A percentile compares a stretch with the other conserved stretches of the same genome.
Conservation (phyloP, 1,284 basidiomycete genomes). For the Ustilago shanxiensis region DNA sequence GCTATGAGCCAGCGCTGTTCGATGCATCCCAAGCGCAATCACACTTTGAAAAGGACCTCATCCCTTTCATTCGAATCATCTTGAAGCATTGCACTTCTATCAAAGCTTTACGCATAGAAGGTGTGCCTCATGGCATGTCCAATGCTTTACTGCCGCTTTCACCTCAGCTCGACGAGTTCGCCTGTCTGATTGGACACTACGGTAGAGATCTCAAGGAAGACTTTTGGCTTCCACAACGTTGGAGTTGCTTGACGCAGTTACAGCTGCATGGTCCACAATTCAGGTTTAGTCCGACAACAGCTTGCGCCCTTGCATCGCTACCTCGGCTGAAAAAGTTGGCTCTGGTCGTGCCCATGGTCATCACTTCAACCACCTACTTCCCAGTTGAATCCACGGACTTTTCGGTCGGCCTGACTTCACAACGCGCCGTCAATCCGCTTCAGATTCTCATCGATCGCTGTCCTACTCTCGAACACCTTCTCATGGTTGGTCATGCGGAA, state of each 20-base stretch:
- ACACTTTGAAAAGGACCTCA: conserved; percentile 25
- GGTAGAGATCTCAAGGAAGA: conserved; percentile 23
- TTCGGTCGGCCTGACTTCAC: background rate
- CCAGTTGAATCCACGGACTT: background rate
- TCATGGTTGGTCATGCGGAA: conserved; percentile 38
- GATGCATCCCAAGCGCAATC: conserved; percentile 44
- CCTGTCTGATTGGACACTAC: conserved; percentile 34
- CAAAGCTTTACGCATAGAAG: conserved; percentile 26
- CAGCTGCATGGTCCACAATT: conserved; percentile 46
- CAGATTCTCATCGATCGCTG: conserved; percentile 29
- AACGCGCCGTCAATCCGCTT: conserved; percentile 23
- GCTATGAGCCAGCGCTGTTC: conserved; percentile 31
- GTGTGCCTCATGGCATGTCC: conserved; percentile 22
- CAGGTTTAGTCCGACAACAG: conserved; percentile 10
- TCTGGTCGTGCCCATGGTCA: conserved; percentile 34
- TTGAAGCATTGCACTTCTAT: conserved; percentile 11
- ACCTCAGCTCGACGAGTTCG: background rate
- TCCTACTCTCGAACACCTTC: conserved; percentile 14
- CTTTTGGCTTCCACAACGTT: conserved; percentile 31
- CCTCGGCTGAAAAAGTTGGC: conserved; percentile 21
- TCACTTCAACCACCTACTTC: background rate
- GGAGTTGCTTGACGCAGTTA: conserved; percentile 19
- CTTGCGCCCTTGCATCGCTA: conserved; percentile 9
- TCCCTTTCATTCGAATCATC: conserved; percentile 19
- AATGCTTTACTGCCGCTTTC: background rate